Conservation (phyloP, 2,329 filamentous ascomycete genomes). For the Stemphylium vesicarium region DNA sequence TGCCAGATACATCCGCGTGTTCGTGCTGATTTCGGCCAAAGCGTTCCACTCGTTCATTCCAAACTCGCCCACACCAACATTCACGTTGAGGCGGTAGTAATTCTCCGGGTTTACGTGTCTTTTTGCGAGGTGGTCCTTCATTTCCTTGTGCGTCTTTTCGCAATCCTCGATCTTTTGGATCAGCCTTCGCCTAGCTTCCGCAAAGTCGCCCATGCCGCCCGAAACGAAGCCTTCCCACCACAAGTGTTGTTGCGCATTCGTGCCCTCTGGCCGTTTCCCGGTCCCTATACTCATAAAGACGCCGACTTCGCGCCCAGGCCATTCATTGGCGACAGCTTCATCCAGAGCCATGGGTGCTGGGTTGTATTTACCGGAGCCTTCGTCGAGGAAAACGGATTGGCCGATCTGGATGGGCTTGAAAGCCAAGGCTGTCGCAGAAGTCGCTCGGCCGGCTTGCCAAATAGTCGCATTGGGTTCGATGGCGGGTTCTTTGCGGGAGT, state of each 20-base stretch:
- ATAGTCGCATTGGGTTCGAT: conserved; percentile 94
- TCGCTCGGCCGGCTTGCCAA: conserved; percentile 97
- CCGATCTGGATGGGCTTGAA: conserved; percentile 97
- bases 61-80: conserved; percentile 94
- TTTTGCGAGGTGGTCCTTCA: conserved; percentile 80
- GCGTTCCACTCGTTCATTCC: conserved; percentile 99
- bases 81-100: conserved; percentile 96
- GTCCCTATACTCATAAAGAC: conserved; percentile 96
- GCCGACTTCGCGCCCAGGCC: conserved; percentile 90
- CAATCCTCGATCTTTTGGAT: conserved; percentile 95
- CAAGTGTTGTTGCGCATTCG: conserved; percentile 70
- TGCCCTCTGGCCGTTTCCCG: conserved; percentile 78
- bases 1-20: conserved; percentile 81
- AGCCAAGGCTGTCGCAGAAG: conserved; percentile 84
- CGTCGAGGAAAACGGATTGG: conserved; percentile 92
- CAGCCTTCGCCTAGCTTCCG: conserved; percentile 82
- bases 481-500: conserved; percentile 87
- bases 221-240: conserved; percentile 92
- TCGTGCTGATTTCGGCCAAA: conserved; percentile 92
- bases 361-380: conserved; percentile 90
- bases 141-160: conserved; percentile 85
- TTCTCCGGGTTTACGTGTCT: conserved; percentile 84
- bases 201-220: conserved; percentile 79
- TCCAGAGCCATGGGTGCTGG: conserved; percentile 84
- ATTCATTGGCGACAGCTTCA: conserved; percentile 90